Evolutionary conservation across 2,329 filamentous ascomycete genomes (phyloP).

Genomic region (Calonectria hongkongensis): DNA sequence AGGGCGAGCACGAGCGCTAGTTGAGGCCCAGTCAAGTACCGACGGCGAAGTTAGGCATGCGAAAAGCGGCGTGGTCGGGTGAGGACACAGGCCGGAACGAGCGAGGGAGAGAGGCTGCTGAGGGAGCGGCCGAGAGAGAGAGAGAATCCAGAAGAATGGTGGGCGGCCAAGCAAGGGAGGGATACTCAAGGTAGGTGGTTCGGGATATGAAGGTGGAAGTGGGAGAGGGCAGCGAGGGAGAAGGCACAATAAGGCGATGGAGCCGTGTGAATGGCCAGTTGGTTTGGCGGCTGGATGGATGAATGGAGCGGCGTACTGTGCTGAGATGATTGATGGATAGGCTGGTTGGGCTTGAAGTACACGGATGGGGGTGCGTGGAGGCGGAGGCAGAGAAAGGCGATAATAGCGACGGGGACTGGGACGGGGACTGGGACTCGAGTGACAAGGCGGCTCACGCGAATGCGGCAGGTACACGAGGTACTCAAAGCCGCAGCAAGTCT

Average conservation of each 20-base stretch:
- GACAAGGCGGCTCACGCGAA: slow-evolving; percentile 27
- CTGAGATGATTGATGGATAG: slow-evolving; percentile 27
- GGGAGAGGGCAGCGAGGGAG: slow-evolving; percentile 5
- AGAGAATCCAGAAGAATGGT: slow-evolving; percentile 18
- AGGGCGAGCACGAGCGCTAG: slow-evolving; percentile 28
- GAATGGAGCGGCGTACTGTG: slow-evolving; percentile 29
- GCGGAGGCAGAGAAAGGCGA: slow-evolving; percentile 21
- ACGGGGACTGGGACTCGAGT: slow-evolving; percentile 37
- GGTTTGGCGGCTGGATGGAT: slow-evolving; percentile 41
- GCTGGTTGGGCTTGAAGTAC: slow-evolving; percentile 24
- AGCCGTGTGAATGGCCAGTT: slow-evolving; percentile 17
- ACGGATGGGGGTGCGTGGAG: slow-evolving; percentile 39
- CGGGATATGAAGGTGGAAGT: slow-evolving; percentile 17
- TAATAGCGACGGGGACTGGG: slow-evolving; percentile 34
- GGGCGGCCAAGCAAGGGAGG: slow-evolving; percentile 31
- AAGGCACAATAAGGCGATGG: slow-evolving; percentile 10
- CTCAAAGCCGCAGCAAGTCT: slow-evolving; percentile 16
- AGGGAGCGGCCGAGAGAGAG: slow-evolving; percentile 21
- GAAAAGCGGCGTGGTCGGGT: slow-evolving; percentile 25
- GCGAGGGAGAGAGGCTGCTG: slow-evolving; percentile 30
- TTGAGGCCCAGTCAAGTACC: slow-evolving; percentile 31
- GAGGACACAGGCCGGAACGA: slow-evolving; percentile 24
- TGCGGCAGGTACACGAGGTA: slow-evolving; percentile 42
- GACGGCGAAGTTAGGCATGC: slow-evolving; percentile 29
- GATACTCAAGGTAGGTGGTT: slow-evolving; percentile 22